A percentile compares a stretch with the other conserved stretches of the same genome.
Evolutionary conservation across 2,329 filamentous ascomycete species (phyloP).

Genomic region (Colletotrichum sp.): DNA sequence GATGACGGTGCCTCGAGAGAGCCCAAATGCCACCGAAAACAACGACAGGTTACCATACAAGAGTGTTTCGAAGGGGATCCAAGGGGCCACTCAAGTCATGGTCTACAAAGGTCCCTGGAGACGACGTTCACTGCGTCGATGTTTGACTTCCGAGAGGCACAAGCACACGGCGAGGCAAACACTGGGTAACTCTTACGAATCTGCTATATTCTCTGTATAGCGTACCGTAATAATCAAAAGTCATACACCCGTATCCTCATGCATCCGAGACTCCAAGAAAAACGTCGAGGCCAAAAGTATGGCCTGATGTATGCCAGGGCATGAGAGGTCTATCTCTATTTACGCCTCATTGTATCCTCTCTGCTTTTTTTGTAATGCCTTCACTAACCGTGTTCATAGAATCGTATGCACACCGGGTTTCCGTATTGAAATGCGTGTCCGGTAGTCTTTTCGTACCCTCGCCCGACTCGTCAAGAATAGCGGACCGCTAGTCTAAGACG

Average conservation of each 20-base stretch:
- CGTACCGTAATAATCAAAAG: conserved; percentile 8
- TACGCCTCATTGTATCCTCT: conserved; percentile 18
- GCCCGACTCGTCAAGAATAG: not conserved
- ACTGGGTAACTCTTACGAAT: not conserved
- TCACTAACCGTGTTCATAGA: not conserved
- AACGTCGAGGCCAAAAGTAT: not conserved
- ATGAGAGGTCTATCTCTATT: conserved; percentile 21
- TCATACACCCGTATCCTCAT: conserved; percentile 11
- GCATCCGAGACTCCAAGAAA: conserved; percentile 12
- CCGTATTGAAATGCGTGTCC: not conserved
- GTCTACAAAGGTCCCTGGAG: not conserved
- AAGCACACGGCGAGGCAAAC: not conserved
- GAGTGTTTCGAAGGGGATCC: not conserved
- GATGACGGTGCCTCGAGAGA: not conserved
- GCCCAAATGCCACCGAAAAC: not conserved
- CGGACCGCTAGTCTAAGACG: not conserved
- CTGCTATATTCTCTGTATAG: not conserved
- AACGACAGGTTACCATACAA: not conserved
- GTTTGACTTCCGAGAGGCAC: not conserved
- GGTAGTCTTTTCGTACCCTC: not conserved
- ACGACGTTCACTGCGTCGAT: not conserved
- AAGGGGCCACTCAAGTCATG: not conserved
- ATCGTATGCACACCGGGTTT: not conserved
- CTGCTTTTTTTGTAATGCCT: conserved; percentile 17
- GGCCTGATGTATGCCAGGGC: conserved; percentile 18